These are phyloP conservation scores for Hysterangium stoloniferum DNA, from an alignment of 768 basidiomycete species.

Conservation along the genomic window DNA sequence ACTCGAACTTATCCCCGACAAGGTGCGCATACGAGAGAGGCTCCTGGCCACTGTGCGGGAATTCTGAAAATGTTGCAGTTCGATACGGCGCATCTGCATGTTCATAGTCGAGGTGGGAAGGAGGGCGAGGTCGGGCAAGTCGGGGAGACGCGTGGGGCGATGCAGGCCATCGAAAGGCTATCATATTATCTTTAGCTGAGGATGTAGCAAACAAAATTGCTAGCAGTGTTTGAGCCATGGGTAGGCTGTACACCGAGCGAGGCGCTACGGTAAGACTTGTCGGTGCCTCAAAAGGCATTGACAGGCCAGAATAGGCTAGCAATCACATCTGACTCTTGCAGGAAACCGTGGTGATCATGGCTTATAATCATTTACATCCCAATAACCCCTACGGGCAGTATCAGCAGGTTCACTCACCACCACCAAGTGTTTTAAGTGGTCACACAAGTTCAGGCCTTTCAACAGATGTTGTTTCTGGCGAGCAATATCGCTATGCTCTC, in stretches of 20 bases:
- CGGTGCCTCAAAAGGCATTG: slow-evolving; percentile 3
- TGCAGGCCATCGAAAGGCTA: slow-evolving; percentile 85
- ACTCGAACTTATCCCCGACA: slow-evolving; percentile 34
- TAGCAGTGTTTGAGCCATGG: slow-evolving; percentile 72
- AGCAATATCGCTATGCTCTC: slow-evolving; percentile 77
- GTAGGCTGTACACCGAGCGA: background rate
- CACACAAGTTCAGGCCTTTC: background rate
- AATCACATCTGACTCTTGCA: background rate
- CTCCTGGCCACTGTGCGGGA: background rate
- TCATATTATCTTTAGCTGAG: slow-evolving; percentile 69
- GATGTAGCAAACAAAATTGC: slow-evolving; percentile 79
- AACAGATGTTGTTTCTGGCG: slow-evolving; percentile 34
- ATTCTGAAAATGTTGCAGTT: slow-evolving; percentile 5
- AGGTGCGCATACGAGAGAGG: slow-evolving; percentile 16
- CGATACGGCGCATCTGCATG: slow-evolving; percentile 19
- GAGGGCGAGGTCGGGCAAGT: slow-evolving; percentile 62
- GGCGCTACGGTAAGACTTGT: background rate
- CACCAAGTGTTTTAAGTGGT: background rate
- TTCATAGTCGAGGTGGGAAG: slow-evolving; percentile 45
- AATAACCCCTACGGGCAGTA: slow-evolving; percentile 7
- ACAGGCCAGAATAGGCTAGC: too few relatives aligned
- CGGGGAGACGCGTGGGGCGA: slow-evolving; percentile 55
- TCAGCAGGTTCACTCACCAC: background rate
- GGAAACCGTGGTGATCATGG: slow-evolving; percentile 4
- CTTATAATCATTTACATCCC: slow-evolving; percentile 6